Evolutionary conservation across 192 early-diverging fungal genomes (phyloP), one percentile per base, ranked within the genome.

Genomic region (Phycomyces blakesleeanus): DNA sequence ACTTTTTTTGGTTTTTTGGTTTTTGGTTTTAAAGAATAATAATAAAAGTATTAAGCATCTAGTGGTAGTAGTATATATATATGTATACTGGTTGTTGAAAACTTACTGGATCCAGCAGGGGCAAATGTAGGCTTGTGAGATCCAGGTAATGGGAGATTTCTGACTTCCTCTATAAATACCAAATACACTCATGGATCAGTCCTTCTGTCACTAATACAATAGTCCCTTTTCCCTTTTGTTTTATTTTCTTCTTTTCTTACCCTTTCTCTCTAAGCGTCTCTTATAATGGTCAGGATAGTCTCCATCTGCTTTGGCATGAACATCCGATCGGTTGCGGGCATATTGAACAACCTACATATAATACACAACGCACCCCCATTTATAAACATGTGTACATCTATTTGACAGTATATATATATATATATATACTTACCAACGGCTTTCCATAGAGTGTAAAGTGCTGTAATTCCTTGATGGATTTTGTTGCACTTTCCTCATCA

Each of bases 401-500:
- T n/a, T n/a, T n/a, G n/a, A n/a, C n/a, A n/a, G n/a, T n/a, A n/a
- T n/a, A n/a, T n/a, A n/a, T n/a, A n/a, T n/a, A n/a, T n/a, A n/a
- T n/a, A n/a, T n/a, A n/a, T n/a, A n/a, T n/a, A 16, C 50, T 41
- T 70, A 92, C 89, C 84, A 98, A 87, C 9, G 92, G 92, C 58
- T 94, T 89, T 27, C 77, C 86, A 61, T 90, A 92, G 38, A 99
- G 76, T 26, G 87, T 77, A 66, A 92, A 91, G 2, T 89, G 88
- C 59, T 99, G 89, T 5, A 93, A 81, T 68, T 93, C 92, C 64
- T 84, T 77, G 55, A 93, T 71, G 2, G 97, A 94, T 50, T 83
- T 87, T 24, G 73, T 67, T 1, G 96, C 93, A 38, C 77, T 63
- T 51, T 93, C 93, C 27, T 75, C 62, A 22, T 85, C 72, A 60